Conservation (phyloP, 768 basidiomycete species). For the Boletus bicolor region DNA sequence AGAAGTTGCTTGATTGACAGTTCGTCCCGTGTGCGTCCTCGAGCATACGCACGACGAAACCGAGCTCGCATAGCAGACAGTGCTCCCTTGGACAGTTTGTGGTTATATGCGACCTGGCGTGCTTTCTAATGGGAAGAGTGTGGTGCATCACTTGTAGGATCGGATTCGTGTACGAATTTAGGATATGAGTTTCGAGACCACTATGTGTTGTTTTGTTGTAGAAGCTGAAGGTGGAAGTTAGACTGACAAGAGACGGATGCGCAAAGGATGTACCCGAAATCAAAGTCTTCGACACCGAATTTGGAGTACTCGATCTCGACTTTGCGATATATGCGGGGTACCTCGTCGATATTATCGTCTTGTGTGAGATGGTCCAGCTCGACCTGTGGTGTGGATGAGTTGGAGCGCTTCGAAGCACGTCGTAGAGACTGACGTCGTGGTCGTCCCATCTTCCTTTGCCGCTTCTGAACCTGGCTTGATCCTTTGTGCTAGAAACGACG, state of each 20-base stretch:
- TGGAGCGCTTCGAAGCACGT: neutral
- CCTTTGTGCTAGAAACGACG: slow-evolving; percentile 42
- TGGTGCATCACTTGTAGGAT: slow-evolving; percentile 91
- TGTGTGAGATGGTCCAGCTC: slow-evolving; percentile 53
- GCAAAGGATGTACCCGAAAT: slow-evolving; percentile 70
- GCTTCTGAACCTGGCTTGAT: slow-evolving; percentile 80
- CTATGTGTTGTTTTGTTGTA: slow-evolving; percentile 91
- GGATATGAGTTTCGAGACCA: slow-evolving; percentile 94
- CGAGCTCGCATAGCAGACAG: slow-evolving; percentile 92
- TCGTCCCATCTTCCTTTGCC: slow-evolving; percentile 57
- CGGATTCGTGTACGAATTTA: slow-evolving; percentile 95
- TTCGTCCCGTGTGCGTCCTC: slow-evolving; percentile 93
- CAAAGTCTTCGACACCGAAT: slow-evolving; percentile 98
- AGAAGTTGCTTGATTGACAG: slow-evolving; percentile 97
- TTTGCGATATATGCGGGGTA: slow-evolving; percentile 81
- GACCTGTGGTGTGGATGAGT: slow-evolving; percentile 32
- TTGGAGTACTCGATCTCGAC: slow-evolving; percentile 99
- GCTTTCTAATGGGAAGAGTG: slow-evolving; percentile 64
- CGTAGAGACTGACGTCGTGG: slow-evolving; percentile 27
- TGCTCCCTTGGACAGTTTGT: slow-evolving; percentile 87
- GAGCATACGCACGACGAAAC: slow-evolving; percentile 92
- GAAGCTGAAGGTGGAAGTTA: slow-evolving; percentile 49
- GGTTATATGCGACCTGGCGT: slow-evolving; percentile 91
- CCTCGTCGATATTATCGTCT: slow-evolving; percentile 53
- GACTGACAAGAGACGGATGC: neutral